These are phyloP conservation scores for Cyclocybe cylindracea DNA, from an alignment of 768 basidiomycete genomes.

Conservation along the genomic window DNA sequence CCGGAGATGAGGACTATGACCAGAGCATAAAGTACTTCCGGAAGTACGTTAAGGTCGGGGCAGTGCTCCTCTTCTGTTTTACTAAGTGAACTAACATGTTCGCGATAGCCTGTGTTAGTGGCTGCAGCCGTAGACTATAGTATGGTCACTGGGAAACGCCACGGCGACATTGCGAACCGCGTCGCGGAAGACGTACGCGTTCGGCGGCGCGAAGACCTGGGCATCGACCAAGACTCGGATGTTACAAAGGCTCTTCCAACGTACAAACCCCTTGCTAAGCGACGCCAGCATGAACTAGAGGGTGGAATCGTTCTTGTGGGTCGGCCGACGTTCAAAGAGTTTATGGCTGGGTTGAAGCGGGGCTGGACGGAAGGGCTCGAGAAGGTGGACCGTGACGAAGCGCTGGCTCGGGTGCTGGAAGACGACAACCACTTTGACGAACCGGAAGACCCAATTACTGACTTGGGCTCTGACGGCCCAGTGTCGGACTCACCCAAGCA, in stretches of 20 bases:
- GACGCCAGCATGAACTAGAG: constrained; percentile 60
- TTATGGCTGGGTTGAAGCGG: constrained; percentile 79
- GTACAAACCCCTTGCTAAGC: constrained; percentile 51
- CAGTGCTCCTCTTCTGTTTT: constrained; percentile 11
- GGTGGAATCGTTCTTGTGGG: constrained; percentile 89
- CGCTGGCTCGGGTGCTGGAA: constrained; percentile 64
- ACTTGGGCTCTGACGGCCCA: constrained; percentile 10
- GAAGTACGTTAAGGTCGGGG: constrained; percentile 92
- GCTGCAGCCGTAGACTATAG: constrained; percentile 95
- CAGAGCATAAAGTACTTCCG: constrained; percentile 86
- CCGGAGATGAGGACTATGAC: constrained; percentile 92
- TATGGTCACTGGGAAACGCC: constrained; percentile 74
- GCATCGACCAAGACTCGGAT: constrained; percentile 55
- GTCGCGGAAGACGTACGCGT: constrained; percentile 73
- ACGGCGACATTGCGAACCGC: constrained; percentile 82
- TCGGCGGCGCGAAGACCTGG: constrained; percentile 66
- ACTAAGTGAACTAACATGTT: constrained; percentile 11
- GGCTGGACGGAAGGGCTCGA: constrained; percentile 83
- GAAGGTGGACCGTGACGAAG: constrained; percentile 70
- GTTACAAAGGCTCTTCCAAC: constrained; percentile 50
- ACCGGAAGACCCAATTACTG: constrained; percentile 25
- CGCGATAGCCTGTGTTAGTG: constrained; percentile 81
- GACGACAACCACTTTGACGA: constrained; percentile 82
- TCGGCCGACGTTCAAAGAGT: constrained; percentile 92
- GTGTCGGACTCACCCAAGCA: constrained; percentile 22